These are phyloP conservation scores for Neurospora pannonica DNA, from an alignment of 495 filamentous ascomycete genomes.

Conservation along the genomic window DNA sequence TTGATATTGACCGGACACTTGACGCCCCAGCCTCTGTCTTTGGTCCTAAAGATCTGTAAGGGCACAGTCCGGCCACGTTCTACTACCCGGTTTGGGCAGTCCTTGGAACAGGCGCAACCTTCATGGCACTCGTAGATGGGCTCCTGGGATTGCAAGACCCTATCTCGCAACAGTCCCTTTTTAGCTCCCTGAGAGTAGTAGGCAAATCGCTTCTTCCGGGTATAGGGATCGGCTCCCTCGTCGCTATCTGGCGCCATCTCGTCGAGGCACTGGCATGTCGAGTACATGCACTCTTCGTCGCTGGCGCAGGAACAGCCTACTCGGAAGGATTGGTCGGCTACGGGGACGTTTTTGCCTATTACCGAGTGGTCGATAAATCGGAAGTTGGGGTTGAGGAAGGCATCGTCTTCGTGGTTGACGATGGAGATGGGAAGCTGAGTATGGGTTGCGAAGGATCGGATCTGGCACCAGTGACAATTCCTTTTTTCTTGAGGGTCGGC, in stretches of 20 bases:
- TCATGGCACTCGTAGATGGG: conserved; percentile 79
- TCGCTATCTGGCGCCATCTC: conserved; percentile 35
- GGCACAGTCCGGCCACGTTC: conserved; percentile 65
- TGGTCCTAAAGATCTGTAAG: conserved; percentile 75
- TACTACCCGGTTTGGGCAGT: conserved; percentile 75
- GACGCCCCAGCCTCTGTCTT: conserved; percentile 73
- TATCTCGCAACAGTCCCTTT: conserved; percentile 32
- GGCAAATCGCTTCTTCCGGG: conserved; percentile 26
- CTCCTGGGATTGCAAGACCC: conserved; percentile 41
- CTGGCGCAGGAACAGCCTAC: conserved; percentile 45
- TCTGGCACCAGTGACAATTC: conserved; percentile 43
- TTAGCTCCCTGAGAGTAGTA: conserved; percentile 34
- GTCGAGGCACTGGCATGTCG: conserved; percentile 42
- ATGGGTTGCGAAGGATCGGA: conserved; percentile 36
- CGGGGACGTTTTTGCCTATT: conserved; percentile 33
- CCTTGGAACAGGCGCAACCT: conserved; percentile 53
- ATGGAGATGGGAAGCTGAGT: conserved; percentile 34
- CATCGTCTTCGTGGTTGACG: conserved; percentile 33
- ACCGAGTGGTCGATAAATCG: conserved; percentile 42
- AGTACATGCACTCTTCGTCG: conserved; percentile 38
- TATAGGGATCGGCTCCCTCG: conserved; percentile 10
- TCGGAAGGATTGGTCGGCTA: conserved; percentile 38
- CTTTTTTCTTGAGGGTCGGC: conserved; percentile 20
- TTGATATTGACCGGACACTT: conserved; percentile 57
- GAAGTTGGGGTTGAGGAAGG: conserved; percentile 39